Conservation (phyloP, 257 asterid genomes). For the Salvia miltiorrhiza region DNA sequence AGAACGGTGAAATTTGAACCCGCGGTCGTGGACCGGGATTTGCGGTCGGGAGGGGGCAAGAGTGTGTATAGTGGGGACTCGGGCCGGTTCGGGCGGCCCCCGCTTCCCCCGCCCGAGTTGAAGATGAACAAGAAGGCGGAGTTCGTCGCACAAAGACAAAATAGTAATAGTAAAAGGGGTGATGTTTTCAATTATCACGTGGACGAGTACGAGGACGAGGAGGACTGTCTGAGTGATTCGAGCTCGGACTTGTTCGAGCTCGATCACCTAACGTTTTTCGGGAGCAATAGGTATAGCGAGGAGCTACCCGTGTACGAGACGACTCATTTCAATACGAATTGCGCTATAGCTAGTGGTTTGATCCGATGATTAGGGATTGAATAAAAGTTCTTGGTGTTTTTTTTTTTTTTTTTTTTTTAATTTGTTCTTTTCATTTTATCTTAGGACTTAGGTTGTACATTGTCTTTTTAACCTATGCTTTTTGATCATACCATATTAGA, state of each 20-base stretch:
- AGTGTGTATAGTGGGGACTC: slow-evolving; percentile 21
- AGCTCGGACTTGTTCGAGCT: slow-evolving; percentile 90
- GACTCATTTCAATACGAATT: slow-evolving; percentile 48
- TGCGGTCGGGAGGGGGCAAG: slow-evolving; percentile 54
- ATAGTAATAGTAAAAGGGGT: not conserved
- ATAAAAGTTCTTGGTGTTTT: not conserved
- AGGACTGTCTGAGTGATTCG: slow-evolving; percentile 61
- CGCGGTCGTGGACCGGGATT: slow-evolving; percentile 61
- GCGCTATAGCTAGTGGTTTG: slow-evolving; percentile 51
- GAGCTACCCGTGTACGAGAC: slow-evolving; percentile 91
- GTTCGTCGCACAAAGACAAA: not conserved
- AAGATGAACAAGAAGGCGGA: not conserved
- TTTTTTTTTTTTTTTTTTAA: not conserved
- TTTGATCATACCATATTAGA: slow-evolving; percentile 18
- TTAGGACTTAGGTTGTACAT: slow-evolving; percentile 8
- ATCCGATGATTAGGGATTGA: slow-evolving; percentile 31
- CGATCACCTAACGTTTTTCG: slow-evolving; percentile 53
- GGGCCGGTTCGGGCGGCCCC: slow-evolving; percentile 23
- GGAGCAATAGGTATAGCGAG: slow-evolving; percentile 48
- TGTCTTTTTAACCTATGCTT: slow-evolving; percentile 19
- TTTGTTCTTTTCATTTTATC: not conserved
- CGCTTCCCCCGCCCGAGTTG: slow-evolving; percentile 24
- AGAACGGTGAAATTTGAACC: slow-evolving; percentile 73
- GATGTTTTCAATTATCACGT: slow-evolving; percentile 10
- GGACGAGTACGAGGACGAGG: slow-evolving; percentile 25